Percentiles rank a stretch among this genome's conserved stretches.
Evolutionary conservation across 441 rosid species (phyloP).

Genomic region (Geranium incanum): DNA sequence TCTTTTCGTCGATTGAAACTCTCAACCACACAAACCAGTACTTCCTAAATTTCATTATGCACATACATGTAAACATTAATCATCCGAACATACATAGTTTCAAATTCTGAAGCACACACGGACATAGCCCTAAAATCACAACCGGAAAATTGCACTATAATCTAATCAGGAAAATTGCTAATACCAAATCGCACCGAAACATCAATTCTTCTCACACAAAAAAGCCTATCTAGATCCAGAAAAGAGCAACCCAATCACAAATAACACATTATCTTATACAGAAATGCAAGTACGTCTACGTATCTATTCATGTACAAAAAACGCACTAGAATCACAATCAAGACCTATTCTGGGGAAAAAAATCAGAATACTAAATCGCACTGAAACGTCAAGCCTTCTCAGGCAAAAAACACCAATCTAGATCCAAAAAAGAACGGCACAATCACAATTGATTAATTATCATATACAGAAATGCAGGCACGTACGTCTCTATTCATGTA

Average conservation of each 20-base stretch:
- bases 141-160: too few species aligned
- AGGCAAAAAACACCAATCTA: not conserved
- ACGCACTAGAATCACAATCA: not conserved
- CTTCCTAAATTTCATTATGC: too few species aligned
- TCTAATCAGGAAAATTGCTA: too few species aligned
- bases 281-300: too few species aligned
- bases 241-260: not conserved
- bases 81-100: not conserved
- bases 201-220: not conserved
- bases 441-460: not conserved
- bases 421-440: not conserved
- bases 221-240: not conserved
- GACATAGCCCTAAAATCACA: not conserved
- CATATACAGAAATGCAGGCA: too few species aligned
- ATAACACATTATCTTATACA: not conserved
- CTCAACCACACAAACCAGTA: too few species aligned
- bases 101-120: not conserved
- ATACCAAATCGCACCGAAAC: too few species aligned
- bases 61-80: too few species aligned
- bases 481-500: too few species aligned
- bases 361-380: not conserved
- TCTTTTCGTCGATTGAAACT: not conserved
- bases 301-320: not conserved
- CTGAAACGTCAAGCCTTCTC: not conserved
- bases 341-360: not conserved